phyloP scores from a whole-genome alignment of 768 basidiomycete genomes.

The Plicaturopsis crispa region DNA sequence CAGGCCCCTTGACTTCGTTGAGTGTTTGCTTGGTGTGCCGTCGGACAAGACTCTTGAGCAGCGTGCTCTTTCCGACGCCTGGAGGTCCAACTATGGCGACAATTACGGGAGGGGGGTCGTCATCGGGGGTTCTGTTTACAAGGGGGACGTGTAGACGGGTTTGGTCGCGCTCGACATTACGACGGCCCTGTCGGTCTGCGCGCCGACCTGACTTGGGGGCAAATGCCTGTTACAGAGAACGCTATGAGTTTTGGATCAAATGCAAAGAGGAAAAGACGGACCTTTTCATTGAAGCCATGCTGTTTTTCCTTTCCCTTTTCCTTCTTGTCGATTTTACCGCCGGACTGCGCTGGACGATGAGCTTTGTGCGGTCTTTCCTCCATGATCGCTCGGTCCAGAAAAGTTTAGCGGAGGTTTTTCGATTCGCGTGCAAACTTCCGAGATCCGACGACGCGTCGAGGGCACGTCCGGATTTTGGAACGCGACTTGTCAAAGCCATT shows the following conservation, averaged over 20 bases:
- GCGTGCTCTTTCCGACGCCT: constrained; percentile 93
- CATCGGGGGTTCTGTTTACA: constrained; percentile 89
- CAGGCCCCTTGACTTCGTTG: constrained; percentile 83
- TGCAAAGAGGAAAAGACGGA: constrained; percentile 18
- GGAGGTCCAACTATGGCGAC: constrained; percentile 94
- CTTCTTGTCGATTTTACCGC: constrained; percentile 72
- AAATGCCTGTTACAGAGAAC: constrained; percentile 57
- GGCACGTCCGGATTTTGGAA: too few relatives aligned
- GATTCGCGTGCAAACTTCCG: too few relatives aligned
- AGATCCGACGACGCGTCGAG: too few relatives aligned
- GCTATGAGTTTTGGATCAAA: constrained; percentile 3
- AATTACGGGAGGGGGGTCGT: constrained; percentile 87
- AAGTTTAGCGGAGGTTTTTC: too few relatives aligned
- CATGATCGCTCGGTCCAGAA: too few relatives aligned
- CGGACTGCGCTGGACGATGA: constrained; percentile 69
- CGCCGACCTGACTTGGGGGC: constrained; percentile 85
- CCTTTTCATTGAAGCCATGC: constrained; percentile 88
- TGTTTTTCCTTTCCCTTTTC: constrained; percentile 62
- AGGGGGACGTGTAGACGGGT: constrained; percentile 93
- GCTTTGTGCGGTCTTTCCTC: constrained; percentile 77
- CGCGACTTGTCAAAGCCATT: too few relatives aligned
- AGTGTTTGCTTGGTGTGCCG: constrained; percentile 93
- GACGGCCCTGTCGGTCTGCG: constrained; percentile 82
- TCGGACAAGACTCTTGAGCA: constrained; percentile 85
- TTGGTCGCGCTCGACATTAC: constrained; percentile 91